Percentiles rank a stretch among this genome's conserved stretches.
phyloP scores from a whole-genome alignment of 2,329 filamentous ascomycete species.

The Ophiognomonia clavigignenti-juglandacearum region DNA sequence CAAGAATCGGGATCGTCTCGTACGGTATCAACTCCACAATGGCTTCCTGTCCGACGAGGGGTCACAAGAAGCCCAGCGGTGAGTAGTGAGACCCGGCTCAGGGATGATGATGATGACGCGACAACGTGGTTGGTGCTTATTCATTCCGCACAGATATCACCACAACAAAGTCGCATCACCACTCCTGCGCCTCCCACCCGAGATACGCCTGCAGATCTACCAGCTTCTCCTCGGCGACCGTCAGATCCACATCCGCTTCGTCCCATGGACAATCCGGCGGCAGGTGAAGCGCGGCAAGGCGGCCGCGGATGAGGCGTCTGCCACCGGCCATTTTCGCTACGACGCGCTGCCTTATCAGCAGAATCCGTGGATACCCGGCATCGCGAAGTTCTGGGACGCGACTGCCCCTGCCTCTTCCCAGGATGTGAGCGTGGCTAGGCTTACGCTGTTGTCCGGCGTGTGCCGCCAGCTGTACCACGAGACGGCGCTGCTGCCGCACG shows the following conservation, averaged over 20 bases:
- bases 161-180: conserved; percentile 24
- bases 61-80: conserved; percentile 14
- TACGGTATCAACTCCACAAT: conserved; percentile 12
- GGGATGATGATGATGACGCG: no score
- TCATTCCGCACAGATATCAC: conserved; percentile 20
- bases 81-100: no score
- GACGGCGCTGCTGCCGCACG: conserved; percentile 28
- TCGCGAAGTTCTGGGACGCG: conserved; percentile 3
- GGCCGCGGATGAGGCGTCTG: conserved; percentile 16
- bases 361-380: conserved; percentile 24
- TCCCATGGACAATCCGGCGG: conserved; percentile 21
- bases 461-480: conserved; percentile 34
- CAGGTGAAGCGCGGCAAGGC: conserved; percentile 18
- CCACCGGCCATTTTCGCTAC: conserved; percentile 26
- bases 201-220: conserved; percentile 31
- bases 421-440: conserved; percentile 11
- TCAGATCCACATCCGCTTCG: conserved; percentile 28
- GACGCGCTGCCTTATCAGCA: conserved; percentile 21
- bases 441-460: conserved; percentile 28
- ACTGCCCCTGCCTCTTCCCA: not conserved
- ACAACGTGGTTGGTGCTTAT: not conserved
- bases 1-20: not conserved
- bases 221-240: conserved; percentile 26
- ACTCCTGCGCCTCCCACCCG: conserved; percentile 27
- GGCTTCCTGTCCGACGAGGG: conserved; percentile 8